Evolutionary conservation across 1,284 basidiomycete genomes (phyloP).

Genomic region (Sanghuangporus weigelae): DNA sequence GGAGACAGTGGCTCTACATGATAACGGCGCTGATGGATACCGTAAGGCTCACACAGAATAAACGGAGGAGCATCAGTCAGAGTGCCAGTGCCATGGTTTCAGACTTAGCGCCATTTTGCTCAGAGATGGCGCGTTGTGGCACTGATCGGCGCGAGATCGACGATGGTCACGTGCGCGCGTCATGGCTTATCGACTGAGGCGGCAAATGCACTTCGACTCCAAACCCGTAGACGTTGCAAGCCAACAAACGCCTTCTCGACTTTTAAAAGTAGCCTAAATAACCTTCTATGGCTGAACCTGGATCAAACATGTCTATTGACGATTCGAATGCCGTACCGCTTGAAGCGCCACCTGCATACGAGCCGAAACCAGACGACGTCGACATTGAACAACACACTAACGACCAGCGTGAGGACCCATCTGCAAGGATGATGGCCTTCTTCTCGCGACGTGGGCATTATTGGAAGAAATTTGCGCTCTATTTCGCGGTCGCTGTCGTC

Average conservation of each 20-base stretch:
- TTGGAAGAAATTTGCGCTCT: not conserved
- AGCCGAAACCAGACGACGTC: not conserved
- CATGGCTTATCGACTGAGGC: not conserved
- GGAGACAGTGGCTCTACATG: not conserved
- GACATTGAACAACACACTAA: not conserved
- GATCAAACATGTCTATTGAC: no score
- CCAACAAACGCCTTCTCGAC: not conserved
- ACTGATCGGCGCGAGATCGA: not conserved
- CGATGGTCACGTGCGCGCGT: not conserved
- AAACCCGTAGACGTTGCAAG: not conserved
- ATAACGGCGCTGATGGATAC: not conserved
- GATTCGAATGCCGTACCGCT: not conserved
- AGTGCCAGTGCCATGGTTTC: not conserved
- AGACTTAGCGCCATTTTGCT: not conserved
- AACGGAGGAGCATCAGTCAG: not conserved
- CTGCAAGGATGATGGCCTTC: not conserved
- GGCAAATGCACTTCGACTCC: not conserved
- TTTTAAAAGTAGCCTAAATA: no score
- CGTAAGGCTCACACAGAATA: not conserved
- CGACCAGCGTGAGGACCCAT: not conserved
- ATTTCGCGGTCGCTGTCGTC: not conserved
- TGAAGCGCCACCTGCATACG: not conserved
- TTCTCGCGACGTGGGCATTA: no score
- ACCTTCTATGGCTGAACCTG: not conserved
- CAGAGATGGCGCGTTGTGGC: not conserved